phyloP scores from a whole-genome alignment of 371 early-diverging fungal genomes.

The Dipsacomyces acuminosporus region DNA sequence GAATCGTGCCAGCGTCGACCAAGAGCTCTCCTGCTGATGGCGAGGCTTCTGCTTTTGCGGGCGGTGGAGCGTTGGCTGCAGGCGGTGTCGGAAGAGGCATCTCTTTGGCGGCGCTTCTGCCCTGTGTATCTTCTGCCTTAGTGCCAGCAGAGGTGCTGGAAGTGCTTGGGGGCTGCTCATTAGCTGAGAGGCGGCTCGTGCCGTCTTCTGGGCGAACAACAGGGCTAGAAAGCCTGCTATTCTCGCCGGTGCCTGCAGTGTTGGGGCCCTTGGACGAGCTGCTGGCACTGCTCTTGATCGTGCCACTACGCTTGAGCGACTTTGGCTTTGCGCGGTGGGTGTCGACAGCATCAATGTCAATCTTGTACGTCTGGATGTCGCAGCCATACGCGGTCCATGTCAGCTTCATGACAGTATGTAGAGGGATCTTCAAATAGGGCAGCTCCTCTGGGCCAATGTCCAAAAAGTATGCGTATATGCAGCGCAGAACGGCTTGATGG shows the following conservation, averaged over 20 bases:
- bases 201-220: neutral
- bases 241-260: neutral
- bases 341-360: slow-evolving; percentile 82
- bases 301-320: slow-evolving; percentile 19
- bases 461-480: slow-evolving; percentile 91
- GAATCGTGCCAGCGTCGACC: slow-evolving; percentile 1
- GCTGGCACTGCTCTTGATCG: slow-evolving; percentile 3
- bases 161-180: neutral
- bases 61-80: slow-evolving; percentile 9
- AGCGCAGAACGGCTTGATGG: slow-evolving; percentile 90
- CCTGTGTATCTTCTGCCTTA: no score
- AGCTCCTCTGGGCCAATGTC: slow-evolving; percentile 85
- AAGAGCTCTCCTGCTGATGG: neutral
- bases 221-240: neutral
- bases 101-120: neutral
- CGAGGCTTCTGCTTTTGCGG: slow-evolving; percentile 5
- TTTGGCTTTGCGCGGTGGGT: slow-evolving; percentile 63
- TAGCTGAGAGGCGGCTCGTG: neutral
- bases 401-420: slow-evolving; percentile 93
- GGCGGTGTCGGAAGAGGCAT: slow-evolving; percentile 29
- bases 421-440: slow-evolving; percentile 93
- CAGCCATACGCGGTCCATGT: slow-evolving; percentile 95
- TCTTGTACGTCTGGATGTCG: slow-evolving; percentile 79
- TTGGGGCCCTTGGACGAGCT: neutral
- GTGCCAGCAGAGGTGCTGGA: neutral